Evolutionary conservation across 805 yeast genomes (phyloP).

Genomic region (Candida dajiaensis): DNA sequence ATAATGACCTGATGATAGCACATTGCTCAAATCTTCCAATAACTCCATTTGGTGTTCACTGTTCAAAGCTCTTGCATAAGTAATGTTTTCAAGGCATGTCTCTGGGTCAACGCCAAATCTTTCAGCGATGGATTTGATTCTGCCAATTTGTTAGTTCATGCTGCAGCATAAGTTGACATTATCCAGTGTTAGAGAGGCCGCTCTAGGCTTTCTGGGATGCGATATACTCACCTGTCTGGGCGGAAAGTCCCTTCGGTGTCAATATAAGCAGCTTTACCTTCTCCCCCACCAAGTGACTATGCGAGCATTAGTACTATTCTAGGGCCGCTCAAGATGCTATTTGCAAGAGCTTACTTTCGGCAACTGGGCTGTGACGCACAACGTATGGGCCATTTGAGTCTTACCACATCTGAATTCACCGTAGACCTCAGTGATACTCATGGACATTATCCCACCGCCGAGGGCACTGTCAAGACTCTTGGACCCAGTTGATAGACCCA

Average conservation of each 20-base stretch:
- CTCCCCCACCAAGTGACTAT: conserved; percentile 66
- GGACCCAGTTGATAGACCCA: conserved; percentile 64
- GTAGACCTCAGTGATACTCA: conserved; percentile 72
- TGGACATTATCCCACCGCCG: conserved; percentile 75
- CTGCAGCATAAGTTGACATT: background rate
- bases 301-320: background rate
- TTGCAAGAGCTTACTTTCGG: conserved; percentile 36
- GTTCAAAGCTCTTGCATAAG: conserved; percentile 70
- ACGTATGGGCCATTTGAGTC: conserved; percentile 75
- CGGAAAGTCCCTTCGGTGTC: conserved; percentile 82
- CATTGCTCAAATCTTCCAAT: conserved; percentile 58
- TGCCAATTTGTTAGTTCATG: conserved; percentile 6
- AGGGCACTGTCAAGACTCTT: conserved; percentile 60
- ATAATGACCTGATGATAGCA: conserved; percentile 63
- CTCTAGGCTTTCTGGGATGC: too few species aligned
- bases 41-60: conserved; percentile 77
- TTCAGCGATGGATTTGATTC: conserved; percentile 58
- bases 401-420: conserved; percentile 81
- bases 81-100: conserved; percentile 62
- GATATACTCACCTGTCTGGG: conserved; percentile 47
- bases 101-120: conserved; percentile 66
- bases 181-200: too few species aligned
- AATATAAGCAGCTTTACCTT: conserved; percentile 73
- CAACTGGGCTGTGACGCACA: conserved; percentile 70
- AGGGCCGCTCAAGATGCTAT: background rate